Evolutionary conservation across 768 basidiomycete genomes (phyloP), one percentile per base, ranked within the genome.

Genomic region (Dictyophora rubrovolvata): DNA sequence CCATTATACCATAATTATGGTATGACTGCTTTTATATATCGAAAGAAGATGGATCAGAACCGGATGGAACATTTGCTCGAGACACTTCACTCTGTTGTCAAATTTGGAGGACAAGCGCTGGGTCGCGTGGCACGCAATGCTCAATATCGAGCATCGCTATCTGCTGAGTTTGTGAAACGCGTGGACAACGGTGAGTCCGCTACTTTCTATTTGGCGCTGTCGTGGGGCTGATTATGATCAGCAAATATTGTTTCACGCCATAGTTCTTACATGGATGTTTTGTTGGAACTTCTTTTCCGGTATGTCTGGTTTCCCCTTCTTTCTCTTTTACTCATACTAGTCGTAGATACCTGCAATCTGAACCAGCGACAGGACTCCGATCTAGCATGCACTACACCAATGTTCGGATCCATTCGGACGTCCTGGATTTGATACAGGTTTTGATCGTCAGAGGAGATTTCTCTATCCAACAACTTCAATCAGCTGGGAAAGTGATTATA

Each of bases 51-150:
- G 62, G 91, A 97, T 67, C 85, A 92, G 62, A 78, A 80, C 10
- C 81, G 85, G 59, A 73, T 82, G 17, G 78, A 80, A 53, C 83
- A 96, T 69, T 71, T 92, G 9, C 70, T 97, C 49, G 90, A 93
- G 60, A 82, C 81, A 17, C 71, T 97, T 1, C 74, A 90, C 11
- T 84, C 84, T 0, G 76, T 96, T 11, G 80, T 89, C 55, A 81
- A 84, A 36, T 94, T 93, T 66, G 94, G 94, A 1, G 93, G 93
- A 1, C 89, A 91, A 69, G 91, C 89, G 0, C 87, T 96, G 67
- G 77, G 83, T 50, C 88, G 88, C 65, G 79, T 85, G 1, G 85
- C 89, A 0, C 79, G 86, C 55, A 76, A 77, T 12, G 82, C 84
- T 1, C 72, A 74, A 11, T 73, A 93, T 55, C 81, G 79, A 61